A percentile compares a stretch with the other conserved stretches of the same genome.
Evolutionary conservation across 2,329 filamentous ascomycete species (phyloP).

Genomic region (Macrophomina pseudophaseolina): DNA sequence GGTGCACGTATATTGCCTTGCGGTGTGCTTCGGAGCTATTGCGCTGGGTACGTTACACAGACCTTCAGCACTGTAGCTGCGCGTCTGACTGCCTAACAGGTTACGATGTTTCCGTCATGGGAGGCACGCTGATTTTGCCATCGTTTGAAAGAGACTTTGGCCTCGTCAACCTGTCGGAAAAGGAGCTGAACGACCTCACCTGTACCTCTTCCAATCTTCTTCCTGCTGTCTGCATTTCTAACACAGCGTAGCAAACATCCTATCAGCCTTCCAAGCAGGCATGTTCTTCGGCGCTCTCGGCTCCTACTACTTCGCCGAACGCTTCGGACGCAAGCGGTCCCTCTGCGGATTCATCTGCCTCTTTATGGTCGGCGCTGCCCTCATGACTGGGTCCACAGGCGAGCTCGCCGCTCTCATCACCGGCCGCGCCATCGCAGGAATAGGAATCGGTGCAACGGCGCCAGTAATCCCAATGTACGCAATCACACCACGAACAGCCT

Average conservation of each 20-base stretch:
- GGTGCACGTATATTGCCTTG: constrained; percentile 40
- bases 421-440: neutral
- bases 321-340: constrained; percentile 55
- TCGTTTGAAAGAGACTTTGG: constrained; percentile 46
- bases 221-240: constrained; percentile 40
- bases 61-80: too few species aligned
- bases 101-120: constrained; percentile 44
- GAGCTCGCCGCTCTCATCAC: neutral
- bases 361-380: constrained; percentile 49
- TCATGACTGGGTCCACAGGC: constrained; percentile 32
- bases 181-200: constrained; percentile 32
- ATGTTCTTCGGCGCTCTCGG: constrained; percentile 47
- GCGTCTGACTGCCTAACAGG: constrained; percentile 22
- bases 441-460: neutral
- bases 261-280: constrained; percentile 28
- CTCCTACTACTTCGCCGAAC: constrained; percentile 55
- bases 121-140: constrained; percentile 47
- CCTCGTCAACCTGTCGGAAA: constrained; percentile 37
- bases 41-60: constrained; percentile 27
- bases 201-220: constrained; percentile 34
- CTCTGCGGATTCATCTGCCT: constrained; percentile 53
- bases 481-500: neutral
- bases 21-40: constrained; percentile 45
- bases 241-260: neutral
- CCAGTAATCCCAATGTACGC: neutral